These are phyloP conservation scores for Phaeolepiota aurea DNA, from an alignment of 768 basidiomycete species.

Conservation along the genomic window DNA sequence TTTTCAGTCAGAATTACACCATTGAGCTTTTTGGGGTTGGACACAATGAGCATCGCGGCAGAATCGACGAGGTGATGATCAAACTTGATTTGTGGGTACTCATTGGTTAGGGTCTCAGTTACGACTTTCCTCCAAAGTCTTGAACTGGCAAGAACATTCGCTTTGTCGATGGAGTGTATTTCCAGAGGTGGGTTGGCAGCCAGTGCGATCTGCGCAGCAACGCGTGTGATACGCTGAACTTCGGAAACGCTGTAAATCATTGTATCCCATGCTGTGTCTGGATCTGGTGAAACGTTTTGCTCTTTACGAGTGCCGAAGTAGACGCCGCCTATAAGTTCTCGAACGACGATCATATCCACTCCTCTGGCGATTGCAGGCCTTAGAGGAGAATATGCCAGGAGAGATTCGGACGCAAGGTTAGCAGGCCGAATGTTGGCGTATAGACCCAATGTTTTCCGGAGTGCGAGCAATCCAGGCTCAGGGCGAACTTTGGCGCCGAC, in stretches of 20 bases:
- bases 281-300: constrained; percentile 56
- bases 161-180: constrained; percentile 95
- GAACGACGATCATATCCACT: constrained; percentile 87
- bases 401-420: constrained; percentile 87
- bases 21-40: constrained; percentile 86
- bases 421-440: constrained; percentile 99
- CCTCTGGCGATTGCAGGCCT: constrained; percentile 76
- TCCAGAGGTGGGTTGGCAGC: constrained; percentile 75
- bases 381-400: constrained; percentile 83
- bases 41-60: constrained; percentile 92
- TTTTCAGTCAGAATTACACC: constrained; percentile 95
- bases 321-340: constrained; percentile 92
- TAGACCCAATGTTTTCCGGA: constrained; percentile 89
- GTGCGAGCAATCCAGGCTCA: constrained; percentile 79
- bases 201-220: constrained; percentile 89
- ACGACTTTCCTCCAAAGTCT: constrained; percentile 93
- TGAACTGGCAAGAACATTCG: constrained; percentile 94
- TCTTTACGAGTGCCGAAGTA: constrained; percentile 96
- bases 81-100: constrained; percentile 82
- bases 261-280: constrained; percentile 79
- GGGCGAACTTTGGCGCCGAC: constrained; percentile 83
- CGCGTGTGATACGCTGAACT: constrained; percentile 90
- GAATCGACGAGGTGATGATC: constrained; percentile 95
- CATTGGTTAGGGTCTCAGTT: constrained; percentile 70
- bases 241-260: constrained; percentile 90